Conservation (phyloP, 2,329 filamentous ascomycete species). For the Harringtonia lauricola region DNA sequence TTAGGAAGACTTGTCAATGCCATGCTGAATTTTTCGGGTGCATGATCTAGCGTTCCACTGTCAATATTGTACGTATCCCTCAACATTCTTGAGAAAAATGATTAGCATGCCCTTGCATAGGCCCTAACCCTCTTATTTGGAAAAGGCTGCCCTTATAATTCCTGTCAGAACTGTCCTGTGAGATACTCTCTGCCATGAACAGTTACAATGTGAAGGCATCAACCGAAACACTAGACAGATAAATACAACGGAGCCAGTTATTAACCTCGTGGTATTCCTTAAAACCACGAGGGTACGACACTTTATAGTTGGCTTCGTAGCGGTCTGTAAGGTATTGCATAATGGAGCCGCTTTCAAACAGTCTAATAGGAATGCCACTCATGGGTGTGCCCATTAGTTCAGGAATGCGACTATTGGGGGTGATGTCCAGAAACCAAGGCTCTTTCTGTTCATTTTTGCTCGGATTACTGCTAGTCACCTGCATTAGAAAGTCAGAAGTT, state of each 20-base stretch:
- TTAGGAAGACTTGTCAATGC: constrained; percentile 62
- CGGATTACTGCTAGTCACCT: constrained; percentile 56
- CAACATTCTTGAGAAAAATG: constrained; percentile 56
- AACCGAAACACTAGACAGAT: not conserved
- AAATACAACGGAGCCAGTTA: constrained; percentile 51
- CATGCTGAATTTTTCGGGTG: constrained; percentile 74
- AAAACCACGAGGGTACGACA: constrained; percentile 64
- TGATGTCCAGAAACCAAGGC: constrained; percentile 81
- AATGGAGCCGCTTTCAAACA: constrained; percentile 80
- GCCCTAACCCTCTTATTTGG: constrained; percentile 71
- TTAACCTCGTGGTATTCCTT: constrained; percentile 70
- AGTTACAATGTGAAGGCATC: no score
- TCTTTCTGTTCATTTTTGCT: constrained; percentile 65
- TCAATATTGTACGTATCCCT: not conserved
- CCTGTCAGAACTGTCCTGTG: no score
- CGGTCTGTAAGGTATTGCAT: constrained; percentile 73
- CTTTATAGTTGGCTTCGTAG: constrained; percentile 73
- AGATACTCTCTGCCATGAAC: no score
- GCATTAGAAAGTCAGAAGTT: not conserved
- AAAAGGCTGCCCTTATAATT: constrained; percentile 41
- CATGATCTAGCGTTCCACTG: constrained; percentile 43
- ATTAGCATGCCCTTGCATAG: constrained; percentile 77
- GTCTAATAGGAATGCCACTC: constrained; percentile 59
- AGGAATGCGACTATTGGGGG: constrained; percentile 87
- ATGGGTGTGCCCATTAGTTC: constrained; percentile 70